Evolutionary conservation across 2,329 filamentous ascomycete genomes (phyloP).

Genomic region (Periconia sp.): DNA sequence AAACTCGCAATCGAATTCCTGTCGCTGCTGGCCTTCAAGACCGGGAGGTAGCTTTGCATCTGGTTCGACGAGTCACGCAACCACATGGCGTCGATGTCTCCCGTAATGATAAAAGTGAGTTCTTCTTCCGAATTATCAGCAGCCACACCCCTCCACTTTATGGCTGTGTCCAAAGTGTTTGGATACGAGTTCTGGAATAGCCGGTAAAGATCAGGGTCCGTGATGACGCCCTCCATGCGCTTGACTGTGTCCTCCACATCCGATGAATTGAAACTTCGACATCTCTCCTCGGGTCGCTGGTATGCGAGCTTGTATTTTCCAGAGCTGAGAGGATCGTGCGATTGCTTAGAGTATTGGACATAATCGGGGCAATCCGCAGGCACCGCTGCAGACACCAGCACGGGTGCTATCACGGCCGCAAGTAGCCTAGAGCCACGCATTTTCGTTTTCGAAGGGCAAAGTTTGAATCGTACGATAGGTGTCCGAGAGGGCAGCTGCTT

Average conservation of each 20-base stretch:
- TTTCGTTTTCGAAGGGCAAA: conserved; percentile 3
- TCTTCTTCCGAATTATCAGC: conserved; percentile 63
- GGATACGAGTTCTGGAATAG: conserved; percentile 74
- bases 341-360: conserved; percentile 42
- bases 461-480: not conserved
- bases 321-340: conserved; percentile 48
- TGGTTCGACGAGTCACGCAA: conserved; percentile 64
- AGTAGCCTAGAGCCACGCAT: conserved; percentile 28
- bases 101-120: conserved; percentile 61
- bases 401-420: conserved; percentile 16
- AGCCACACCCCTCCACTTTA: conserved; percentile 67
- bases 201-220: conserved; percentile 63
- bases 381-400: conserved; percentile 13
- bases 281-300: conserved; percentile 46
- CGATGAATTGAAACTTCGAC: conserved; percentile 51
- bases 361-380: conserved; percentile 49
- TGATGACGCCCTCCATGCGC: conserved; percentile 42
- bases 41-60: conserved; percentile 67
- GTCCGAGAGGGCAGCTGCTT: not conserved
- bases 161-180: conserved; percentile 74
- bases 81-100: conserved; percentile 62
- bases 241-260: conserved; percentile 45
- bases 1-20: conserved; percentile 65
- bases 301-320: conserved; percentile 50
- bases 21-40: conserved; percentile 58